phyloP scores from a whole-genome alignment of 371 early-diverging fungal species.

The Sporodiniella umbellata region DNA sequence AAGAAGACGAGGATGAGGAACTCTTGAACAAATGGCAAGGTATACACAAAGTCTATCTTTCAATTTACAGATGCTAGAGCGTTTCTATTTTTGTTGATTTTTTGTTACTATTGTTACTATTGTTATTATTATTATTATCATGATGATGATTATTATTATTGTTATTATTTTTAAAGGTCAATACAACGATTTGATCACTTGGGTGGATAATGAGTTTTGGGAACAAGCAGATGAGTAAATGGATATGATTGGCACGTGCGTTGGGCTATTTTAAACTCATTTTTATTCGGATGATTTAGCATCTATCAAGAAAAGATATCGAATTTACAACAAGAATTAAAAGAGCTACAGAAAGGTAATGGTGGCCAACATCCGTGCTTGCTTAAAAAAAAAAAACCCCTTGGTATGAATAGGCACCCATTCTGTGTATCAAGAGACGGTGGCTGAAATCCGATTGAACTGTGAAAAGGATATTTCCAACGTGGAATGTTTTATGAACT shows the following conservation, averaged over 20 bases:
- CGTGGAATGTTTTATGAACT: slow-evolving; percentile 30
- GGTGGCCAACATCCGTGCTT: not conserved
- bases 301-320: slow-evolving; percentile 15
- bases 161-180: slow-evolving; percentile 8
- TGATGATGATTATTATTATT: no score
- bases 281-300: slow-evolving; percentile 4
- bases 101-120: no score
- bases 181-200: slow-evolving; percentile 43
- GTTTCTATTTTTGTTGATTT: no score
- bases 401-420: slow-evolving; percentile 29
- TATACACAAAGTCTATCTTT: not conserved
- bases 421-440: slow-evolving; percentile 34
- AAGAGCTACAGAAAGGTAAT: slow-evolving; percentile 17
- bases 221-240: slow-evolving; percentile 42
- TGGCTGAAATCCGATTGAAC: slow-evolving; percentile 38
- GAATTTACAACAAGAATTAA: slow-evolving; percentile 24
- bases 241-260: slow-evolving; percentile 12
- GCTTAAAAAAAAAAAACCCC: no score
- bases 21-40: not conserved
- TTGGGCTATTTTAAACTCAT: not conserved
- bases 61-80: no score
- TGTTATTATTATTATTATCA: no score
- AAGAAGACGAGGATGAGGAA: not conserved
- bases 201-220: slow-evolving; percentile 49
- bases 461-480: slow-evolving; percentile 33